Evolutionary conservation across 345 rosid genomes (phyloP).

Genomic region (Hibiscus syriacus): DNA sequence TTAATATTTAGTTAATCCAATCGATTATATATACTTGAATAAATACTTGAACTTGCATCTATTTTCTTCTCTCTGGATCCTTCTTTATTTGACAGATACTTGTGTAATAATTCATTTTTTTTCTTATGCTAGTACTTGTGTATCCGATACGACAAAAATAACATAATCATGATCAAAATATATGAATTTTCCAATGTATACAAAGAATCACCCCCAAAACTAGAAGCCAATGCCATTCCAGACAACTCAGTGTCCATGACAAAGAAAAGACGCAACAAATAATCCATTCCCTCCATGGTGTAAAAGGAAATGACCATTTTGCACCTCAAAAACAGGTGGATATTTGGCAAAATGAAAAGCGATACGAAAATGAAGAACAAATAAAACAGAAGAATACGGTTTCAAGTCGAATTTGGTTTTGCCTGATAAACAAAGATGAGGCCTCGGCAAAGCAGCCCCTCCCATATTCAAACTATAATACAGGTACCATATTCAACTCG

Average conservation of each 20-base stretch:
- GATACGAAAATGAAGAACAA: conserved; percentile 18
- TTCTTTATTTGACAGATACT: too few relatives aligned
- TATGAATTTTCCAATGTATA: conserved; percentile 3
- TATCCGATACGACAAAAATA: too few relatives aligned
- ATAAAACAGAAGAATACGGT: conserved; percentile 10
- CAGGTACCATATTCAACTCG: conserved; percentile 53
- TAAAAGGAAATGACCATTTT: not conserved
- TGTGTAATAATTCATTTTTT: too few relatives aligned
- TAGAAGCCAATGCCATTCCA: conserved; percentile 17
- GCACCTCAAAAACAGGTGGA: not conserved
- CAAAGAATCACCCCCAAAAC: conserved; percentile 22
- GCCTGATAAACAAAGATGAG: conserved; percentile 9
- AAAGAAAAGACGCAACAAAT: conserved; percentile 11
- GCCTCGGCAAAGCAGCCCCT: conserved; percentile 45
- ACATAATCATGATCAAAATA: not conserved
- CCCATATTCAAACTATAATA: conserved; percentile 30
- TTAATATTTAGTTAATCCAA: too few relatives aligned
- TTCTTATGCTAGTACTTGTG: too few relatives aligned
- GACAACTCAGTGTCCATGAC: not conserved
- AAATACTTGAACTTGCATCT: too few relatives aligned
- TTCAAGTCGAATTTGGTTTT: not conserved
- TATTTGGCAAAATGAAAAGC: not conserved
- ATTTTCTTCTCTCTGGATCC: too few relatives aligned
- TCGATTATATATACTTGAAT: too few relatives aligned
- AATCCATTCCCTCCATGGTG: conserved; percentile 15